These are phyloP conservation scores for Pythium angustatum DNA, from an alignment of 352 stramenopile genomes.

Conservation along the genomic window DNA sequence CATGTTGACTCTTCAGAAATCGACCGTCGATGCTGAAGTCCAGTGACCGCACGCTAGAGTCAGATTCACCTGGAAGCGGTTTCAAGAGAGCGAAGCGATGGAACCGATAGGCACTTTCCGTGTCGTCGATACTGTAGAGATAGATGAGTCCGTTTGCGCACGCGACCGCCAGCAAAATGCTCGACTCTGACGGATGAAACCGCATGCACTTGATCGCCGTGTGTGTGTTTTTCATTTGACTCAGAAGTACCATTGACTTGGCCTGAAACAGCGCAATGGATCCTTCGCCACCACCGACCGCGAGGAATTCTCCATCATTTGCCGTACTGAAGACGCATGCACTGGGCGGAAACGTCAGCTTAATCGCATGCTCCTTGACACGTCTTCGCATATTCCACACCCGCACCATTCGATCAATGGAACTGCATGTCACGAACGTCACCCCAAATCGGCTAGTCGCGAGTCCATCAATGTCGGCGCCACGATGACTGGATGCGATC, in stretches of 20 bases:
- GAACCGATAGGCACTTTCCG: constrained; percentile 27
- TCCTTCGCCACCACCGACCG: constrained; percentile 59
- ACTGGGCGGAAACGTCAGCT: constrained; percentile 33
- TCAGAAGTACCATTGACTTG: constrained; percentile 35
- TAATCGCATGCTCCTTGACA: constrained; percentile 27
- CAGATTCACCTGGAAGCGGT: constrained; percentile 32
- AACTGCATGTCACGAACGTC: constrained; percentile 53
- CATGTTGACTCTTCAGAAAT: constrained; percentile 63
- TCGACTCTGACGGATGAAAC: constrained; percentile 44
- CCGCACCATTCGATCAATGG: constrained; percentile 39
- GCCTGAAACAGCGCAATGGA: constrained; percentile 44
- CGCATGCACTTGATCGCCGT: constrained; percentile 41
- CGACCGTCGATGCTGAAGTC: constrained; percentile 69
- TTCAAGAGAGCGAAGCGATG: constrained; percentile 61
- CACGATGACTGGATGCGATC: constrained; percentile 53
- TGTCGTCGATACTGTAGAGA: constrained; percentile 57
- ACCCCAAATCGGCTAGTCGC: constrained; percentile 36
- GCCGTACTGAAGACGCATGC: constrained; percentile 44
- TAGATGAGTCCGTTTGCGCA: constrained; percentile 72
- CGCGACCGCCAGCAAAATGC: constrained; percentile 44
- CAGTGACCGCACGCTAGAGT: constrained; percentile 32
- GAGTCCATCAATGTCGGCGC: constrained; percentile 27
- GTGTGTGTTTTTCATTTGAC: constrained; percentile 67
- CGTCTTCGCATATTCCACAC: constrained; percentile 64
- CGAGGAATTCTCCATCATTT: constrained; percentile 43